Evolutionary conservation across 1,284 basidiomycete species (phyloP).

Genomic region (Stereum hirsutum): DNA sequence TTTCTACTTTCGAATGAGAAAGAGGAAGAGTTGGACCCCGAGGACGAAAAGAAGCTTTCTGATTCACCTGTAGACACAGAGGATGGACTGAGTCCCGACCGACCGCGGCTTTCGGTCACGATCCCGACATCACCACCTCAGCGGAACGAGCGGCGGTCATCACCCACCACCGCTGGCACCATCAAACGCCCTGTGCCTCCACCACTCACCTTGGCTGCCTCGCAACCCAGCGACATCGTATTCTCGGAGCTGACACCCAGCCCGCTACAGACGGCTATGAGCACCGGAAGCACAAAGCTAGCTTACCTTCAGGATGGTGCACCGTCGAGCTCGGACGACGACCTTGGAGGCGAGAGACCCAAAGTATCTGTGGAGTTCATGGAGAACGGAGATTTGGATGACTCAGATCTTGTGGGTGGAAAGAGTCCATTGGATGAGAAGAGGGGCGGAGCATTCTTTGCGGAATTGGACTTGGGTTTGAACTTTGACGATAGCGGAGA

Average conservation of each 20-base stretch:
- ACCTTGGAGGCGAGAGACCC: constrained; percentile 4
- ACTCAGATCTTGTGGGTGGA: constrained; percentile 18
- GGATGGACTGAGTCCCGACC: too few species aligned
- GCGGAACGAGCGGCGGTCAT: constrained; percentile 1
- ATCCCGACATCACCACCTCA: constrained; percentile 8
- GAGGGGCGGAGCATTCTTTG: constrained; percentile 58
- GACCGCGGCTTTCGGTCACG: constrained; percentile 11
- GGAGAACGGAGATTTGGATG: constrained; percentile 12
- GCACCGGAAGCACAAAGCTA: constrained; percentile 4
- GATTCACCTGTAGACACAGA: constrained; percentile 19
- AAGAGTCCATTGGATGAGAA: constrained; percentile 49
- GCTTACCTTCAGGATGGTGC: constrained; percentile 8
- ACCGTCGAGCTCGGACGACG: constrained; percentile 4
- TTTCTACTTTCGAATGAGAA: constrained; percentile 18
- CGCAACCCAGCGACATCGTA: not conserved
- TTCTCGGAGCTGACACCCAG: too few species aligned
- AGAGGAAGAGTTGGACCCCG: constrained; percentile 14
- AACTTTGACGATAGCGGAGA: constrained; percentile 24
- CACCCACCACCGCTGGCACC: constrained; percentile 5
- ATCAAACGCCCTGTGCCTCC: constrained; percentile 9
- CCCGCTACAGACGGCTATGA: too few species aligned
- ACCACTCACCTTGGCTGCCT: constrained; percentile 8
- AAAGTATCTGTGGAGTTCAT: too few species aligned
- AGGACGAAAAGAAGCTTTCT: constrained; percentile 23
- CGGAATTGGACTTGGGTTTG: constrained; percentile 61